Conservation (phyloP, 768 basidiomycete genomes). For the Rhodotorula kratochvilovae region DNA sequence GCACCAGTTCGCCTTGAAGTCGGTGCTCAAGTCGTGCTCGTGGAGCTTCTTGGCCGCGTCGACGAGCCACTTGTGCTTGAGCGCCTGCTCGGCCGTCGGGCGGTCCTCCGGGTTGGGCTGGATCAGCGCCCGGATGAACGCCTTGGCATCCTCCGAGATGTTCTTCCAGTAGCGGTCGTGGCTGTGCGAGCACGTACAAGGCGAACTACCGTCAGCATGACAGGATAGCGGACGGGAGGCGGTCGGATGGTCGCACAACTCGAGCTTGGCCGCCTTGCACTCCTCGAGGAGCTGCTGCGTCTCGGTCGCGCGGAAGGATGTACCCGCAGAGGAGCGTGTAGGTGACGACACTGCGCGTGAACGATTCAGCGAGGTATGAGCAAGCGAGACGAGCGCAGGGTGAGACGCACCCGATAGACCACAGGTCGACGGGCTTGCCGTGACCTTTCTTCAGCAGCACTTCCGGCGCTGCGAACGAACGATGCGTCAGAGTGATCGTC, state of each 20-base stretch:
- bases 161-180: conserved; percentile 94
- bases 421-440: conserved; percentile 86
- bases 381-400: background rate
- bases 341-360: conserved; percentile 67
- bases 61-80: conserved; percentile 54
- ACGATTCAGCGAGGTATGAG: background rate
- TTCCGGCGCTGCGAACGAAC: conserved; percentile 85
- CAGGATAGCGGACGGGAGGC: no score
- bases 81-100: conserved; percentile 68
- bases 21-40: conserved; percentile 64
- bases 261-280: conserved; percentile 75
- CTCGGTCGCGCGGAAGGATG: conserved; percentile 84
- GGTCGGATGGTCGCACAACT: conserved; percentile 53
- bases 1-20: conserved; percentile 72
- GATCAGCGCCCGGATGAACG: conserved; percentile 70
- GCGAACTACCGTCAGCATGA: background rate
- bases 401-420: conserved; percentile 74
- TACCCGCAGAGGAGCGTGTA: conserved; percentile 85
- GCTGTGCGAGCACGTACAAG: conserved; percentile 6
- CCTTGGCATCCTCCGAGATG: conserved; percentile 73
- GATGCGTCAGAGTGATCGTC: conserved; percentile 37
- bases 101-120: conserved; percentile 66
- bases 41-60: conserved; percentile 66
- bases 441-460: conserved; percentile 54
- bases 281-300: conserved; percentile 69